These are phyloP conservation scores for Colletotrichum sp. DNA, from an alignment of 2,329 filamentous ascomycete species.

Conservation along the genomic window DNA sequence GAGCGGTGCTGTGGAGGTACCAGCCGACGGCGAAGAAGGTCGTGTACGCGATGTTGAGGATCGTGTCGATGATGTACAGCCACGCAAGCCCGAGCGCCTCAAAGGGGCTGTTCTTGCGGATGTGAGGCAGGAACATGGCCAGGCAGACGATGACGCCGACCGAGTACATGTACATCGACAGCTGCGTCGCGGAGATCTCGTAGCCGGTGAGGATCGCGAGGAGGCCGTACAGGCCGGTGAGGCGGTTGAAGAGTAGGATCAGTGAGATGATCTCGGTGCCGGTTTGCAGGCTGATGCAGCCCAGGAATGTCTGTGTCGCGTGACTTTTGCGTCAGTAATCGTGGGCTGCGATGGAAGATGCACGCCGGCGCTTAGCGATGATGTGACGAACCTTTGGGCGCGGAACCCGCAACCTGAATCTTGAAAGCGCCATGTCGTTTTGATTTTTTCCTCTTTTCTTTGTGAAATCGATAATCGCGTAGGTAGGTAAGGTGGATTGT, in stretches of 20 bases:
- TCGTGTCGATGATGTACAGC: slow-evolving; percentile 82
- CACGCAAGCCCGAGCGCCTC: slow-evolving; percentile 83
- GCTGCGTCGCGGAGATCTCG: slow-evolving; percentile 79
- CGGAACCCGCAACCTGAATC: slow-evolving; percentile 29
- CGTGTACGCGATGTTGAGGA: slow-evolving; percentile 84
- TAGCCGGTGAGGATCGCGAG: slow-evolving; percentile 89
- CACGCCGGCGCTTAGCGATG: not conserved
- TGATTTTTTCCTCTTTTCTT: not conserved
- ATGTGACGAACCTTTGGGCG: slow-evolving; percentile 28
- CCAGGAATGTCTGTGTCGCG: slow-evolving; percentile 78
- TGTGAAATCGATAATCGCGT: not conserved
- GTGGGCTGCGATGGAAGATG: not conserved
- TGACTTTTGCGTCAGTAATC: not conserved
- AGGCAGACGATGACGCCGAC: slow-evolving; percentile 72
- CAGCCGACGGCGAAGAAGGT: slow-evolving; percentile 81
- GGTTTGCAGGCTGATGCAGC: slow-evolving; percentile 84
- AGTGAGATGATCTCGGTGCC: slow-evolving; percentile 86
- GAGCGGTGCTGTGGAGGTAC: slow-evolving; percentile 72
- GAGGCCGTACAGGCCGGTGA: slow-evolving; percentile 88
- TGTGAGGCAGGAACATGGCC: slow-evolving; percentile 76
- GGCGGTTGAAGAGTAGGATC: slow-evolving; percentile 88
- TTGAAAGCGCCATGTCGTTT: slow-evolving; percentile 2
- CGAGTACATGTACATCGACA: slow-evolving; percentile 92
- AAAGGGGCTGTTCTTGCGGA: slow-evolving; percentile 78
- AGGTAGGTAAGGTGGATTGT: not conserved